Evolutionary conservation across 179 eudicot species (phyloP), one percentile per base, ranked within the genome.

Genomic region (Dionaea muscipula): DNA sequence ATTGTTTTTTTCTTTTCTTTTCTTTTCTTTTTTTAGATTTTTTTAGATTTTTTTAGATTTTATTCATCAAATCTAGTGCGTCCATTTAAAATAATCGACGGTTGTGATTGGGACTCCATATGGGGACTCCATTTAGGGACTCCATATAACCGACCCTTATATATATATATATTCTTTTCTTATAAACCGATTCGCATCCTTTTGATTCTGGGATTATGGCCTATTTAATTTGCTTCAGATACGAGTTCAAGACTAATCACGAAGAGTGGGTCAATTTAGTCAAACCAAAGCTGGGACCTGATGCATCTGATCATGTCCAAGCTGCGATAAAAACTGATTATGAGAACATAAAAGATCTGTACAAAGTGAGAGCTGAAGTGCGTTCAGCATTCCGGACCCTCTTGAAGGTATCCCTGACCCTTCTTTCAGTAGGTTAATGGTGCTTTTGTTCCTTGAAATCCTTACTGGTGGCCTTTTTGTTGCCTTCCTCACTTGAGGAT

Each of bases 351-450:
- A 89, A 81, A 64, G 26, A 33, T 51, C 58, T 85, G 57, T 89
- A 85, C 55, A 89, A 83, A 81, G 93, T 82, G 48, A 81, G 91
- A 74, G 67, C 71, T 2, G 97, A 89, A 68, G 63, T 89, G 81
- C 72, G 84, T 59, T 59, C 62, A 40, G 89, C 89, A 55, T 61
- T 89, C 43, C 79, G 73, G 61, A 61, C 68, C 57, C 82, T 89
- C 26, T 67, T 89, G 62, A 83, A 86, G 97, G 97, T 89, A 75
- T 19, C 15, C 19, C 25, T 26, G 20, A 43, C 47, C 9, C 22
- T 43, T n/a, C 9, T 19, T 19, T 7, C 19, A 15, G 22, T 43
- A 43, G 16, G 21, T 12, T 3, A 17, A 18, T 15, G 21, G 19
- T 15, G 17, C 17, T 43, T 43, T n/a, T 18, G 10, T 4, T 31